Base-by-base conservation (phyloP, 2,329 filamentous ascomycete species). In the Aspergillus ibericus region DNA sequence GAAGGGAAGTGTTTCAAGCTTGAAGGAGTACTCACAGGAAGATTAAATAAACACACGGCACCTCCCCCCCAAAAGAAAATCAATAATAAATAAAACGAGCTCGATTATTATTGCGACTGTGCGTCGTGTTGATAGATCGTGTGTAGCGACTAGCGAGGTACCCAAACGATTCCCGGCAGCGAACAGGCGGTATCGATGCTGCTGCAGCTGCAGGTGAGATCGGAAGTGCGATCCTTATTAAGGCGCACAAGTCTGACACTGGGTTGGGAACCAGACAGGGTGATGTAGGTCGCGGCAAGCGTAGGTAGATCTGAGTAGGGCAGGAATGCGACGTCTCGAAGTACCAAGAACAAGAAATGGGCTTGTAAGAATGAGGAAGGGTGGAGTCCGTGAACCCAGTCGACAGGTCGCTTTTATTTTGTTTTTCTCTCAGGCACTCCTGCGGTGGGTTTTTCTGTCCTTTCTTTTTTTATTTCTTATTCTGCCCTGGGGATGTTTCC, bases 221-320 rank as follows among this genome's bases (percentile, higher is more conserved):
- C 69, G 71, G 72, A 70, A 70, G 65, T 63, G 50, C 58, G 65
- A 70, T 68, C 72, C 72, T 73, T 72, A 58, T 71, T 69, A 72
- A 71, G 68, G 70, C 57, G 63, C 65, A 68, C 68, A 58, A 51
- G 58, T 55, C 61, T 54, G 46, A 61, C 53, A 58, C 60, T 62
- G 56, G 48, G 55, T 50, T 25, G 55, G 42, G 54, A 29, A 46
- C 44, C 54, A 65, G 60, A 59, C 54, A 60, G 60, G 59, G 59
- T 60, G 59, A 63, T 63, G 61, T 61, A 65, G 60, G 59, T 38
- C 34, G 12, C 34, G 34, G 34, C 34, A 35, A 50, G 60, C 62
- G 58, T 53, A 63, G 50, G 50, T 48, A 58, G 62, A 63, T 60
- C 62, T 62, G 64, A 22, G 38, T 68, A 68, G 62, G 65, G 66